Base-by-base conservation (phyloP, 768 basidiomycete genomes). In the Boletus huronensis region DNA sequence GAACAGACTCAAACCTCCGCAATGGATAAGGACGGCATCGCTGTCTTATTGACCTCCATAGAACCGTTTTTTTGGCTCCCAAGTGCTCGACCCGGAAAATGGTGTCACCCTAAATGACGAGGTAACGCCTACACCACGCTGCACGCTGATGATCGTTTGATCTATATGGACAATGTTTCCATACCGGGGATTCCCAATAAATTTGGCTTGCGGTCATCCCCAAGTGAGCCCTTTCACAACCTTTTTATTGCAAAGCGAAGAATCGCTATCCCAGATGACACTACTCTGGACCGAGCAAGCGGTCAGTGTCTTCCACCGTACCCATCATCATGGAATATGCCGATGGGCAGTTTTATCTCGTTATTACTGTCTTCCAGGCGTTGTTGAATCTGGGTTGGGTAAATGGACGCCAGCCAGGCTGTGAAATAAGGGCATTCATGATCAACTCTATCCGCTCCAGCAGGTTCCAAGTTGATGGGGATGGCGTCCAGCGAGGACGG, bases 201-300 rank as follows among this genome's bases (percentile, higher is more conserved):
- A 2, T 94, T 93, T 64, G 93, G 89, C 0, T 72, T 95, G 44
- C 83, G 75, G 72, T 86, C 91, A 14, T 90, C 88, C n/a, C 88
- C 88, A 8, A 90, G 89, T 87, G 68, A 54, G 80, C 19, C n/a
- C 19, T 25, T 28, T n/a, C n/a, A n/a, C n/a, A n/a, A n/a, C n/a
- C n/a, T n/a, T n/a, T n/a, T 26, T 13, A 39, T 39, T 42, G 47
- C 34, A 28, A 29, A 34, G 38, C 47, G 85, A 82, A 58, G n/a
- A n/a, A n/a, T n/a, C n/a, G n/a, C n/a, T n/a, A n/a, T n/a, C n/a
- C n/a, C n/a, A n/a, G n/a, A n/a, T n/a, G n/a, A n/a, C n/a, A n/a
- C n/a, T n/a, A n/a, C n/a, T n/a, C n/a, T n/a, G n/a, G n/a, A n/a
- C 79, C 90, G 2, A 82, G 87, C 6, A 98, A 98, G 71, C 85